phyloP scores from a whole-genome alignment of 2,329 filamentous ascomycete species.

The Teratosphaeria nubilosa region DNA sequence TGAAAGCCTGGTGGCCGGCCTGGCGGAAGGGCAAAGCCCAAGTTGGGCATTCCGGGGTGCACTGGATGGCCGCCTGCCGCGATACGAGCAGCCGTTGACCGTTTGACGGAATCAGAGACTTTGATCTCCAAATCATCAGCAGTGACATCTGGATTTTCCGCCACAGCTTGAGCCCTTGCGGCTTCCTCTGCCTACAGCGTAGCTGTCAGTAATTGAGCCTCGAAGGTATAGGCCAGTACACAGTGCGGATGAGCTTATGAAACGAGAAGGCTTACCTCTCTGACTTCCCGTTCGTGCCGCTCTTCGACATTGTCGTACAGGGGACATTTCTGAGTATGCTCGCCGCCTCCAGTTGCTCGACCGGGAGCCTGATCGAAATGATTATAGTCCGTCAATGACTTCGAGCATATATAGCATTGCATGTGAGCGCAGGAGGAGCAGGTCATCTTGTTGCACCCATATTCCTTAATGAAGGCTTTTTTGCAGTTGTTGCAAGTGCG shows the following conservation, averaged over 20 bases:
- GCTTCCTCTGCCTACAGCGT: conserved; percentile 43
- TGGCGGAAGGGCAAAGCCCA: background rate
- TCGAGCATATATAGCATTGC: conserved; percentile 62
- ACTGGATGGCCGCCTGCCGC: background rate
- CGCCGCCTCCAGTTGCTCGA: conserved; percentile 35
- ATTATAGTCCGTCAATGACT: conserved; percentile 50
- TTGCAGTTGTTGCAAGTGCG: conserved; percentile 62
- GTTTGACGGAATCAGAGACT: conserved; percentile 39
- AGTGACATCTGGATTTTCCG: conserved; percentile 52
- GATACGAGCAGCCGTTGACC: conserved; percentile 1
- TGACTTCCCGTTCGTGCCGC: conserved; percentile 55
- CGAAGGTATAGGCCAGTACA: background rate
- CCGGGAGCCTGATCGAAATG: conserved; percentile 53
- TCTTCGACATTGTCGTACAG: conserved; percentile 54
- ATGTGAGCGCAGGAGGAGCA: conserved; percentile 51
- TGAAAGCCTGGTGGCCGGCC: background rate
- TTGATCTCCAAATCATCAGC: conserved; percentile 49
- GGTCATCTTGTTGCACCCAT: conserved; percentile 75
- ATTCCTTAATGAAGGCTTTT: conserved; percentile 68
- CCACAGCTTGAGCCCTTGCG: conserved; percentile 45
- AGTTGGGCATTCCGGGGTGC: background rate
- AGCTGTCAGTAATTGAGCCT: background rate
- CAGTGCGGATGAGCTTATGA: background rate
- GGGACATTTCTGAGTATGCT: conserved; percentile 42
- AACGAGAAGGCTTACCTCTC: conserved; percentile 18